phyloP scores from a whole-genome alignment of 345 rosid species.

The Populus deltoides region DNA sequence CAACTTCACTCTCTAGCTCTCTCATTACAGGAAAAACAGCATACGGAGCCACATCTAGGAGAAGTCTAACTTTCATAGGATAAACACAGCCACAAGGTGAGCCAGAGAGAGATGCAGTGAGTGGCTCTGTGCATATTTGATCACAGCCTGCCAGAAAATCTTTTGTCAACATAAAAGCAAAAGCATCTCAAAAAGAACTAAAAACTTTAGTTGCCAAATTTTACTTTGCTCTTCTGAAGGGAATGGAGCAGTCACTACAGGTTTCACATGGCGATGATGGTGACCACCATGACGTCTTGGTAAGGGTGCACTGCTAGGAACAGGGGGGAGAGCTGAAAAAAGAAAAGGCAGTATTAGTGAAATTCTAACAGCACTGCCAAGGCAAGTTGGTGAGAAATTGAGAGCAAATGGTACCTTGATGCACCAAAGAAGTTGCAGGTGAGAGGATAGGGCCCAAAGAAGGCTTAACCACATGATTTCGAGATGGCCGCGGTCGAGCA shows the following conservation, averaged over 20 bases:
- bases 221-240: constrained; percentile 67
- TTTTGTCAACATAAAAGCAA: constrained; percentile 17
- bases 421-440: constrained; percentile 50
- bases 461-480: constrained; percentile 31
- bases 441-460: constrained; percentile 35
- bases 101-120: constrained; percentile 82
- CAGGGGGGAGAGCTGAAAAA: constrained; percentile 40
- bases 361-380: constrained; percentile 7
- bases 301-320: constrained; percentile 35
- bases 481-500: constrained; percentile 35
- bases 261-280: constrained; percentile 52
- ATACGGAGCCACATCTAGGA: constrained; percentile 72
- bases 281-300: constrained; percentile 40
- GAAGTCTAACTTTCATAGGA: constrained; percentile 94
- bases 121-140: constrained; percentile 85
- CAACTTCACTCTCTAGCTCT: constrained; percentile 93
- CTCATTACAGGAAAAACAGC: constrained; percentile 81
- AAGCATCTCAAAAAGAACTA: constrained; percentile 1
- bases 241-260: constrained; percentile 54
- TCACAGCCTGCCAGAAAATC: constrained; percentile 67
- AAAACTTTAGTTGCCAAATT: constrained; percentile 3
- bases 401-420: constrained; percentile 37
- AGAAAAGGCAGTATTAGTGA: constrained; percentile 21
- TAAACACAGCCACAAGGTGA: constrained; percentile 97
- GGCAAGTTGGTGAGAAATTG: neutral